Percentiles rank a stretch among this genome's conserved stretches.
phyloP scores from a whole-genome alignment of 257 asterid species.

The Rhazya stricta region DNA sequence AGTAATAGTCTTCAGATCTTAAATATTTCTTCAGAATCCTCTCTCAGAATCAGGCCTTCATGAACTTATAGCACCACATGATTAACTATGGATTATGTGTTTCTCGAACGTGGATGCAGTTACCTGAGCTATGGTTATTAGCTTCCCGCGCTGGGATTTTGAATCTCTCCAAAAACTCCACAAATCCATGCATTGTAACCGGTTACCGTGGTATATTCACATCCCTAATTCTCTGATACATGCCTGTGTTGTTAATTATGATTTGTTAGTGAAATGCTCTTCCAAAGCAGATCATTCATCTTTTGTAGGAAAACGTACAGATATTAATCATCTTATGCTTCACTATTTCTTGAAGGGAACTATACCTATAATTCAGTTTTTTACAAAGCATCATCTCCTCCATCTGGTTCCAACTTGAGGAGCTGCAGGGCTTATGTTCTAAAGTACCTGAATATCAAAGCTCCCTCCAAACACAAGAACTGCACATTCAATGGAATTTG shows the following conservation, averaged over 20 bases:
- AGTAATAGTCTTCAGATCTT: slow-evolving; percentile 36
- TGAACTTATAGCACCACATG: too few species aligned
- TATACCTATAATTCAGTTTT: slow-evolving; percentile 30
- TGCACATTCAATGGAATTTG: slow-evolving; percentile 54
- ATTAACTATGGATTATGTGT: too few species aligned
- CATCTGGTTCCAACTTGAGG: slow-evolving; percentile 26
- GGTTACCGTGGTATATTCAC: slow-evolving; percentile 35
- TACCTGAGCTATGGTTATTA: slow-evolving; percentile 43
- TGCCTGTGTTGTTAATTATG: background rate
- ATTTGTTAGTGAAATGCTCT: background rate
- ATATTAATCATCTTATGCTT: background rate
- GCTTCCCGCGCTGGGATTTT: slow-evolving; percentile 49
- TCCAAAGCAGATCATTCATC: background rate
- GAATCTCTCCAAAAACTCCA: slow-evolving; percentile 22
- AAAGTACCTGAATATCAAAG: slow-evolving; percentile 20
- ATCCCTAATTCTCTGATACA: background rate
- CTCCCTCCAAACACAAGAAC: slow-evolving; percentile 27
- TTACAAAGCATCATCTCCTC: slow-evolving; percentile 37
- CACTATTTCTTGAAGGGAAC: slow-evolving; percentile 20
- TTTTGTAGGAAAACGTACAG: background rate
- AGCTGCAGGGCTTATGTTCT: slow-evolving; percentile 23
- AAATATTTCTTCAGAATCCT: too few species aligned
- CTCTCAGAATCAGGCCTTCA: background rate
- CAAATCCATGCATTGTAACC: slow-evolving; percentile 46
- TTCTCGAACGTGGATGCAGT: slow-evolving; percentile 23